Evolutionary conservation across 2,329 filamentous ascomycete genomes (phyloP).

Genomic region (Beauveria sp.): DNA sequence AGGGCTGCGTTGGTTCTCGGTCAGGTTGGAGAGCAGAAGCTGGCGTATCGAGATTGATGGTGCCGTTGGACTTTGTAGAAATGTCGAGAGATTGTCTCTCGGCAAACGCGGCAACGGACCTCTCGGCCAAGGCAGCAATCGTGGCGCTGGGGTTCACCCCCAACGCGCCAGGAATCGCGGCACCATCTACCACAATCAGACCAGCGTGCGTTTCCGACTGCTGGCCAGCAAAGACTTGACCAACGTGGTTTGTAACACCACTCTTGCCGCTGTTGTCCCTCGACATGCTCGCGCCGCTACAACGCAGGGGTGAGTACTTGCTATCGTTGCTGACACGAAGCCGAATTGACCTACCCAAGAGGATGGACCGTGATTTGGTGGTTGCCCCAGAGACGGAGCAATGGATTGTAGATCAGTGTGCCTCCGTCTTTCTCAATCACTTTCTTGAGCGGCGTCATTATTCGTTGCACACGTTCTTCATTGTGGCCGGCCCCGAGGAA

Average conservation of each 20-base stretch:
- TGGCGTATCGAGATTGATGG: not conserved
- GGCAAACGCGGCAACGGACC: constrained; percentile 48
- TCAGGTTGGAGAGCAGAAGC: not conserved
- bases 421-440: constrained; percentile 53
- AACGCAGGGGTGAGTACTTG: not conserved
- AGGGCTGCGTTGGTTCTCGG: no score
- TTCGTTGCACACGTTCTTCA: constrained; percentile 41
- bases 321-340: not conserved
- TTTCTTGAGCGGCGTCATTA: constrained; percentile 44
- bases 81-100: constrained; percentile 34
- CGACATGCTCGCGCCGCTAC: constrained; percentile 56
- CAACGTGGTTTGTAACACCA: constrained; percentile 55
- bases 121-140: constrained; percentile 60
- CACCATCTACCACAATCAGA: constrained; percentile 54
- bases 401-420: constrained; percentile 51
- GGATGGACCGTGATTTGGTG: constrained; percentile 60
- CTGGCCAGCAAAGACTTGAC: constrained; percentile 50
- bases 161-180: constrained; percentile 54
- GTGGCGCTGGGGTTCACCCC: constrained; percentile 63
- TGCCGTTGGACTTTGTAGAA: constrained; percentile 13
- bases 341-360: constrained; percentile 34
- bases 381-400: constrained; percentile 45
- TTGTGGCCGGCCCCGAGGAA: constrained; percentile 52
- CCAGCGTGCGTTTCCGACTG: constrained; percentile 45
- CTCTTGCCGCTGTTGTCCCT: constrained; percentile 46